A percentile compares a stretch with the other conserved stretches of the same genome.
Evolutionary conservation across 148 eudicot genomes (phyloP).

Genomic region (Diospyros kaki): DNA sequence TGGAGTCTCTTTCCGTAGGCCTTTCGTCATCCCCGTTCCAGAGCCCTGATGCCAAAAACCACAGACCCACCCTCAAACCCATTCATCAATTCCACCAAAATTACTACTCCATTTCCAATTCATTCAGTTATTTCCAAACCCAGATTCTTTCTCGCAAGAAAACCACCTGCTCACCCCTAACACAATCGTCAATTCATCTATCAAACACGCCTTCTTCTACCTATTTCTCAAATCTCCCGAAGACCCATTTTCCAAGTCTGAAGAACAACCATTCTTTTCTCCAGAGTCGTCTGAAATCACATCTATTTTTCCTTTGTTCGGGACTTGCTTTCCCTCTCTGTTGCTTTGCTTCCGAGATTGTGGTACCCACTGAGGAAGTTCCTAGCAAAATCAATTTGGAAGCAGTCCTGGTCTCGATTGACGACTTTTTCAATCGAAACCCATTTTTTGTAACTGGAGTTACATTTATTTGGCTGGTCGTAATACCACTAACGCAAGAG

Average conservation of each 20-base stretch:
- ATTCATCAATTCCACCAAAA: conserved; percentile 22
- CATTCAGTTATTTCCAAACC: conserved; percentile 7
- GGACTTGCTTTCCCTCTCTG: conserved; percentile 42
- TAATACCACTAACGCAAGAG: conserved; percentile 57
- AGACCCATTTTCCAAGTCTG: conserved; percentile 12
- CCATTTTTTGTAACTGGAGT: conserved; percentile 84
- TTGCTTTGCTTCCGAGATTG: conserved; percentile 51
- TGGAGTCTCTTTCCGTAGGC: conserved; percentile 59
- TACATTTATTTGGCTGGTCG: conserved; percentile 69
- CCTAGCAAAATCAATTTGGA: conserved; percentile 69
- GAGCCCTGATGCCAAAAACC: neutral
- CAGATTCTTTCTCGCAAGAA: conserved; percentile 7
- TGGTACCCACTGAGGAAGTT: conserved; percentile 27
- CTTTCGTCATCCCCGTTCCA: conserved; percentile 44
- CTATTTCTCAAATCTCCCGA: conserved; percentile 13
- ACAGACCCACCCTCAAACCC: conserved; percentile 37
- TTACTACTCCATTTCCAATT: neutral
- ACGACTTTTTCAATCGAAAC: conserved; percentile 61
- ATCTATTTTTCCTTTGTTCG: conserved; percentile 28
- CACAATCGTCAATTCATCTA: conserved; percentile 10
- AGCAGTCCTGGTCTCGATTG: conserved; percentile 50
- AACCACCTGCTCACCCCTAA: conserved; percentile 13
- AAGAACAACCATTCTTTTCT: conserved; percentile 16
- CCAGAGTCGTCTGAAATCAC: conserved; percentile 34
- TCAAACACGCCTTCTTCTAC: neutral